Percentiles rank a stretch among this genome's conserved stretches.
phyloP scores from a whole-genome alignment of 2,329 filamentous ascomycete genomes.

The Clonostachys rosea region DNA sequence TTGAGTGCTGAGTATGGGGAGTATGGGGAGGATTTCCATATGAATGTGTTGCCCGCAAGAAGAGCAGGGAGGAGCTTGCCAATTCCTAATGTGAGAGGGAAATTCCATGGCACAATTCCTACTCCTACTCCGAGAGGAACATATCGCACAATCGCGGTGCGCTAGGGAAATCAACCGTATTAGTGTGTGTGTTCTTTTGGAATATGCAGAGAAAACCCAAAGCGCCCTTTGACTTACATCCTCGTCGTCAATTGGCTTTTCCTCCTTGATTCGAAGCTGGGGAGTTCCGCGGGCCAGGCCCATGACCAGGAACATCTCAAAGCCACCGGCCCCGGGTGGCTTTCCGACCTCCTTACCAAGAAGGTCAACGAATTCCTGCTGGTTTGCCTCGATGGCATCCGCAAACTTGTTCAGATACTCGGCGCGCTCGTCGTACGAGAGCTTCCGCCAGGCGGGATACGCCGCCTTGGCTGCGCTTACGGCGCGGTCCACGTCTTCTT shows the following conservation, averaged over 20 bases:
- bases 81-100: conserved; percentile 43
- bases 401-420: not conserved
- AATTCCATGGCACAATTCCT: conserved; percentile 54
- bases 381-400: not conserved
- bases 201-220: not conserved
- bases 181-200: not conserved
- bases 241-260: not conserved
- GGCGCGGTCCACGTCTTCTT: conserved; percentile 1
- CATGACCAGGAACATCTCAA: not conserved
- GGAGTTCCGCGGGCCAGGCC: not conserved
- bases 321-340: not conserved
- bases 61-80: conserved; percentile 53
- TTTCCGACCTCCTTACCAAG: not conserved
- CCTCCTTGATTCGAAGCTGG: not conserved
- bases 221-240: not conserved
- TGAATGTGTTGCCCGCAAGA: conserved; percentile 49
- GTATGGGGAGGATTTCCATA: conserved; percentile 53
- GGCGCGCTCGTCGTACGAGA: not conserved
- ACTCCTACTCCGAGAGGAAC: conserved; percentile 53
- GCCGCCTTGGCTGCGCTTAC: conserved; percentile 1
- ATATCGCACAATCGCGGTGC: conserved; percentile 21
- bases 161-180: not conserved
- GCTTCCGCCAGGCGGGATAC: not conserved
- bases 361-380: not conserved
- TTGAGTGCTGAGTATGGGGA: conserved; percentile 56